phyloP scores from a whole-genome alignment of 306 rosid species.

The Vachellia collinsii region DNA sequence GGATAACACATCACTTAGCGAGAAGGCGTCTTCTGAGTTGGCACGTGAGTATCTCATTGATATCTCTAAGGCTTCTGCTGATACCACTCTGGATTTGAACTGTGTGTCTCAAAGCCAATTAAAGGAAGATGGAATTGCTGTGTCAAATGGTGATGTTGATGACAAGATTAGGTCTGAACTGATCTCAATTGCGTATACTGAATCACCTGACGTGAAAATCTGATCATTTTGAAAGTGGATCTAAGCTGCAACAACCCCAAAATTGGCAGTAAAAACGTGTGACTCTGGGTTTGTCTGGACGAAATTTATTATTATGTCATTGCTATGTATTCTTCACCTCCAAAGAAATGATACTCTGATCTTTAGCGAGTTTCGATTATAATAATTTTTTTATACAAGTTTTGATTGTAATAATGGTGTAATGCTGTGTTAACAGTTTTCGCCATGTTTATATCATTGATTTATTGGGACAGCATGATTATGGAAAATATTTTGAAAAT shows the following conservation, averaged over 20 bases:
- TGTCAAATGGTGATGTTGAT: conserved; percentile 28
- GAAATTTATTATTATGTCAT: conserved; percentile 9
- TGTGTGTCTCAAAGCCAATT: conserved; percentile 36
- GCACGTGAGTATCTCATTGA: conserved; percentile 56
- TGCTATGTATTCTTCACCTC: conserved; percentile 1
- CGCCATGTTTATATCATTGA: background rate
- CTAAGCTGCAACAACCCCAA: conserved; percentile 25
- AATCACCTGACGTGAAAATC: conserved; percentile 50
- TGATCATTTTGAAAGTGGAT: conserved; percentile 27
- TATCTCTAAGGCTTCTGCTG: conserved; percentile 44
- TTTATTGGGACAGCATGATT: too few relatives aligned
- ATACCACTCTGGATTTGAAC: conserved; percentile 36
- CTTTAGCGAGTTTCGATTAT: conserved; percentile 23
- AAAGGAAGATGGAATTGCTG: conserved; percentile 39
- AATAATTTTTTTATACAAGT: background rate
- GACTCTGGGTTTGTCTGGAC: conserved; percentile 11
- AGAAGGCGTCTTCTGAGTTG: conserved; percentile 43
- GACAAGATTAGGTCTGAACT: conserved; percentile 51
- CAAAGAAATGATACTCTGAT: conserved; percentile 21
- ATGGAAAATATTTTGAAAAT: too few relatives aligned
- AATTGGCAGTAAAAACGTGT: conserved; percentile 15
- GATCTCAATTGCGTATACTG: conserved; percentile 53
- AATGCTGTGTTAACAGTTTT: conserved; percentile 16
- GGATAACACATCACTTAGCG: conserved; percentile 48
- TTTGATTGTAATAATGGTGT: too few relatives aligned